Conservation (phyloP, 208 protist genomes). For the Trypanosomatidae sp. region DNA sequence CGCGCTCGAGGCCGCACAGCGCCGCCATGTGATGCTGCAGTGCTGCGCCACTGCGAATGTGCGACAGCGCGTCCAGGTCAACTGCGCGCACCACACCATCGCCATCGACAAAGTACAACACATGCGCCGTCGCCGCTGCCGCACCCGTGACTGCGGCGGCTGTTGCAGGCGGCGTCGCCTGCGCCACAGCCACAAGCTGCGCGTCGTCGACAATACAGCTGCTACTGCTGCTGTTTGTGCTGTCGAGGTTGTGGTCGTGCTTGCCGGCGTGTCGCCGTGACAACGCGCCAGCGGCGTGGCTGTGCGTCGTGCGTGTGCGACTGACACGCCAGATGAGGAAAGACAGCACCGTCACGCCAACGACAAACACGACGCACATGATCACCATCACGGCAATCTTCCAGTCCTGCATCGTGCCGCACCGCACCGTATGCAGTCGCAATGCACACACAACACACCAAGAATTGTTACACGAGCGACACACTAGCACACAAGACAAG, state of each 20-base stretch:
- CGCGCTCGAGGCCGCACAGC: constrained; percentile 8
- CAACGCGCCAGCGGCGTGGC: too few relatives aligned
- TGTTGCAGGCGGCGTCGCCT: too few relatives aligned
- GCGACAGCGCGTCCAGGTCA: constrained; percentile 20
- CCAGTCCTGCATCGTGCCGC: constrained; percentile 23
- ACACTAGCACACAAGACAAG: background rate
- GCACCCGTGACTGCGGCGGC: too few relatives aligned
- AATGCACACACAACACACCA: background rate
- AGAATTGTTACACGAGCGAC: background rate
- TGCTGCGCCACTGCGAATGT: constrained; percentile 7
- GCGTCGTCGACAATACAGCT: too few relatives aligned
- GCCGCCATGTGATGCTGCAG: constrained; percentile 9
- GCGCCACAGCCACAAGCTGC: too few relatives aligned
- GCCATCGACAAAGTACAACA: constrained; percentile 44
- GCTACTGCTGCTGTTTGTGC: too few relatives aligned
- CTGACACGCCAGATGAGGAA: constrained; percentile 34
- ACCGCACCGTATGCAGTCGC: background rate
- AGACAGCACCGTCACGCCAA: constrained; percentile 11
- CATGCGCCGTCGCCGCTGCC: too few relatives aligned
- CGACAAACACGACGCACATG: constrained; percentile 36
- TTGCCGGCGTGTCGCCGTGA: background rate
- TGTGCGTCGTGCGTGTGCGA: too few relatives aligned
- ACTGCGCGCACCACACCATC: constrained; percentile 12
- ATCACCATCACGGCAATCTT: constrained; percentile 37
- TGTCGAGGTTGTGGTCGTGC: too few relatives aligned